Conservation (phyloP, 2,329 filamentous ascomycete genomes). For the Taxawa tesnikishii region DNA sequence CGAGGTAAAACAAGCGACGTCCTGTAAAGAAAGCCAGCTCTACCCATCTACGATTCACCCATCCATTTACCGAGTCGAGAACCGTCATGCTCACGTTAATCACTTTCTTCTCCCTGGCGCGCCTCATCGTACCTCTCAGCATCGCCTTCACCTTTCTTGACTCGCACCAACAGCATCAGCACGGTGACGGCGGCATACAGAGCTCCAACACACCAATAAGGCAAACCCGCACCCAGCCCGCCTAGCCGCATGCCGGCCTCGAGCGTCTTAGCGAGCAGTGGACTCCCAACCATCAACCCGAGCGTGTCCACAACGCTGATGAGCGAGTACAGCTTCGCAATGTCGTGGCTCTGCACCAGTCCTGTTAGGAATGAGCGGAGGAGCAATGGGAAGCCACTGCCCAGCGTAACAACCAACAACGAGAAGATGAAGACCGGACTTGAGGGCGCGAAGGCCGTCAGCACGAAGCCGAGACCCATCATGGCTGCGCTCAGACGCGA, state of each 20-base stretch:
- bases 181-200: slow-evolving; percentile 16
- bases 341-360: slow-evolving; percentile 40
- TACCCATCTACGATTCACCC: too few species aligned
- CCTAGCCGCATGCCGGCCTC: slow-evolving; percentile 34
- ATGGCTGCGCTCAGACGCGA: slow-evolving; percentile 16
- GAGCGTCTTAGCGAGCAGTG: slow-evolving; percentile 36
- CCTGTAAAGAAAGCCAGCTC: too few species aligned
- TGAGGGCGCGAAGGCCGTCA: slow-evolving; percentile 18
- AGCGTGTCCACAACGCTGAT: slow-evolving; percentile 38
- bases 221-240: slow-evolving; percentile 37
- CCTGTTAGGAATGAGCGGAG: slow-evolving; percentile 40
- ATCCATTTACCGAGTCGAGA: too few species aligned
- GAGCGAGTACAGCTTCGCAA: slow-evolving; percentile 42
- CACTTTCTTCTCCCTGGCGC: too few species aligned
- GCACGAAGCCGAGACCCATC: slow-evolving; percentile 15
- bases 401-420: slow-evolving; percentile 34
- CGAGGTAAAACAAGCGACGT: too few species aligned
- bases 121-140: too few species aligned
- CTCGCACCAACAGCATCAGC: too few species aligned
- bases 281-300: slow-evolving; percentile 35
- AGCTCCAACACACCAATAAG: slow-evolving; percentile 28
- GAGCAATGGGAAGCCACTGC: slow-evolving; percentile 30
- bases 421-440: slow-evolving; percentile 17
- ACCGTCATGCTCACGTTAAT: too few species aligned
- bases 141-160: too few species aligned